A percentile compares a stretch with the other conserved stretches of the same genome.
Evolutionary conservation across 495 filamentous ascomycete genomes (phyloP).

Genomic region (Daldinia caldariorum): DNA sequence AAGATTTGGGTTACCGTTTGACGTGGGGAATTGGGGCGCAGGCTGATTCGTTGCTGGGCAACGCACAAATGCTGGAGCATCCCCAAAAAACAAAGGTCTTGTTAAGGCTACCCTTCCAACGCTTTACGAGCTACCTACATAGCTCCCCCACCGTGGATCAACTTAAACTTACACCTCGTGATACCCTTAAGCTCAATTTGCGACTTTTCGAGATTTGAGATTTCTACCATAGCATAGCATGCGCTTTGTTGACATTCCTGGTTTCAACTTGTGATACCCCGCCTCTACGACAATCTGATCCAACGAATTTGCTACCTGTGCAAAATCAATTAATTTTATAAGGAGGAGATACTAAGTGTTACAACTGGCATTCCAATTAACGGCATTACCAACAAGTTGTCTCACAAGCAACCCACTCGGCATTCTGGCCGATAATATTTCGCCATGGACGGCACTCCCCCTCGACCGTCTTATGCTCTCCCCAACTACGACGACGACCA

Average conservation of each 20-base stretch:
- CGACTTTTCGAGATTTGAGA: constrained; percentile 8
- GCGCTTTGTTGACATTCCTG: neutral
- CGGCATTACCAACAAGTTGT: constrained; percentile 25
- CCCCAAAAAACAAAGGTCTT: constrained; percentile 40
- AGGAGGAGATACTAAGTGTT: constrained; percentile 8
- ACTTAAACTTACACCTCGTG: constrained; percentile 30
- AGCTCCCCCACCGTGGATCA: constrained; percentile 38
- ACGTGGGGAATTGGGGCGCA: constrained; percentile 27
- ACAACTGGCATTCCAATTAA: constrained; percentile 27
- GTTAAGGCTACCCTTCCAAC: constrained; percentile 26
- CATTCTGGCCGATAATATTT: constrained; percentile 40
- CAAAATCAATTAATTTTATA: constrained; percentile 1
- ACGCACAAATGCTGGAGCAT: constrained; percentile 14
- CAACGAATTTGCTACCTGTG: constrained; percentile 3
- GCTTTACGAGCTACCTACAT: constrained; percentile 9
- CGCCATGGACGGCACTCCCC: constrained; percentile 59
- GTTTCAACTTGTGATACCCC: constrained; percentile 15
- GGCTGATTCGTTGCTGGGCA: constrained; percentile 39
- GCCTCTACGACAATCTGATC: constrained; percentile 14
- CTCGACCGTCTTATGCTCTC: constrained; percentile 57
- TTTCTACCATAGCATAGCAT: neutral
- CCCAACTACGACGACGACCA: constrained; percentile 61
- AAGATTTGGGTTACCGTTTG: constrained; percentile 30
- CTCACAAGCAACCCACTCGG: constrained; percentile 37
- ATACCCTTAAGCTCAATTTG: constrained; percentile 33